Evolutionary conservation across 2,329 filamentous ascomycete species (phyloP).

Genomic region (Fusarium annulatum): DNA sequence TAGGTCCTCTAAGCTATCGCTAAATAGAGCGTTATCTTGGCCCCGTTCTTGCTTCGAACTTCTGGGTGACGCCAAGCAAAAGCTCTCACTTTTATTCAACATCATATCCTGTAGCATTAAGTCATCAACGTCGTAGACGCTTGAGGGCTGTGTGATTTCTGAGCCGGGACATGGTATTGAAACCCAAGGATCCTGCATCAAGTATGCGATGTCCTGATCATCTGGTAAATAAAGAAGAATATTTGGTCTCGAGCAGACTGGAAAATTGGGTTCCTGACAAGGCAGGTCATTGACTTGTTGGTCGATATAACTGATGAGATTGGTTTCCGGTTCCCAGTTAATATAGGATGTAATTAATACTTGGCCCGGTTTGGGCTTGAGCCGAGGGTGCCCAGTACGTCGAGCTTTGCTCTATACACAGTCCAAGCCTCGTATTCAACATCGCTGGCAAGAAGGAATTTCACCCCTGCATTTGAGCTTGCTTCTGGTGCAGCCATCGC

Average conservation of each 20-base stretch:
- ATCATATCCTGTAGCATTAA: not conserved
- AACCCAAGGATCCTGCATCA: not conserved
- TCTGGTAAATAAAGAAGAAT: fast-evolving
- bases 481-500: not conserved
- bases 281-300: too few species aligned
- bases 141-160: not conserved
- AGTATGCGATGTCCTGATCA: fast-evolving
- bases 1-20: not conserved
- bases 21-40: fast-evolving
- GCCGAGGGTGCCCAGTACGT: not conserved
- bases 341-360: not conserved
- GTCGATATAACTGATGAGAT: fast-evolving
- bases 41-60: fast-evolving
- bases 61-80: fast-evolving
- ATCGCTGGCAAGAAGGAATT: not conserved
- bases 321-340: fast-evolving
- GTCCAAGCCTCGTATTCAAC: not conserved
- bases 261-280: fast-evolving
- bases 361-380: not conserved
- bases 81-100: fast-evolving
- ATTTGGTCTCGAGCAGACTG: not conserved
- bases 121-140: not conserved
- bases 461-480: not conserved
- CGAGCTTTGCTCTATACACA: not conserved
- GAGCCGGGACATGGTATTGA: not conserved